Evolutionary conservation across 2,329 filamentous ascomycete genomes (phyloP).

Genomic region (Fusarium proliferatum): DNA sequence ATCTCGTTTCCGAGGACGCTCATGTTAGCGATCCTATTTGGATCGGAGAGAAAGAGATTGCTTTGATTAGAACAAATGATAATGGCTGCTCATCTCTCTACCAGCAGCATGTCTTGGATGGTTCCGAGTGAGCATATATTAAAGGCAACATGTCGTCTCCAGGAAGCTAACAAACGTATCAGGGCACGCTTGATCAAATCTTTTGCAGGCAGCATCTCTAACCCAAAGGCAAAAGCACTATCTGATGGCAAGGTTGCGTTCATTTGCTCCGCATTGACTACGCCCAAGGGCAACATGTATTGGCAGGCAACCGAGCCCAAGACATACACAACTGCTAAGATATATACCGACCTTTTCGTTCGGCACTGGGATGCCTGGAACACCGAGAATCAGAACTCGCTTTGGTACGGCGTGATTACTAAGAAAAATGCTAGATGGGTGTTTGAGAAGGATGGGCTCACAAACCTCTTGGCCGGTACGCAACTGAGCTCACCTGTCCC

Average conservation of each 20-base stretch:
- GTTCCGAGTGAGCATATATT: constrained; percentile 52
- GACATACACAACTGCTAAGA: constrained; percentile 70
- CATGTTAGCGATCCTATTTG: constrained; percentile 78
- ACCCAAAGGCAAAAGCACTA: constrained; percentile 67
- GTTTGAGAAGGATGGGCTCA: constrained; percentile 59
- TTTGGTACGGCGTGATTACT: constrained; percentile 77
- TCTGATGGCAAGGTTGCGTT: constrained; percentile 63
- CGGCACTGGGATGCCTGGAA: constrained; percentile 87
- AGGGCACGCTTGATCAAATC: constrained; percentile 57
- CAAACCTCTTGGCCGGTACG: constrained; percentile 72
- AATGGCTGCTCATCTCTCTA: constrained; percentile 61
- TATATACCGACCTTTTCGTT: constrained; percentile 81
- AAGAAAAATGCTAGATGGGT: constrained; percentile 55
- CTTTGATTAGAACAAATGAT: constrained; percentile 64
- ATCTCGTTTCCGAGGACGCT: constrained; percentile 71
- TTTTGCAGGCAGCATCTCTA: constrained; percentile 66
- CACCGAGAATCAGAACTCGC: constrained; percentile 73
- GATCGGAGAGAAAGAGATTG: constrained; percentile 74
- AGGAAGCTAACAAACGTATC: constrained; percentile 4
- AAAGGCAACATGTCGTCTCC: background rate
- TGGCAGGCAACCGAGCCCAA: constrained; percentile 71
- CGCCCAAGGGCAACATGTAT: constrained; percentile 75
- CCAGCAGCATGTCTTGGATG: constrained; percentile 49
- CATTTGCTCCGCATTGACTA: constrained; percentile 72
- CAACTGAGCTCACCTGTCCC: constrained; percentile 74